Evolutionary conservation across 768 basidiomycete species (phyloP).

Genomic region (Pleurotus tuber-regium): DNA sequence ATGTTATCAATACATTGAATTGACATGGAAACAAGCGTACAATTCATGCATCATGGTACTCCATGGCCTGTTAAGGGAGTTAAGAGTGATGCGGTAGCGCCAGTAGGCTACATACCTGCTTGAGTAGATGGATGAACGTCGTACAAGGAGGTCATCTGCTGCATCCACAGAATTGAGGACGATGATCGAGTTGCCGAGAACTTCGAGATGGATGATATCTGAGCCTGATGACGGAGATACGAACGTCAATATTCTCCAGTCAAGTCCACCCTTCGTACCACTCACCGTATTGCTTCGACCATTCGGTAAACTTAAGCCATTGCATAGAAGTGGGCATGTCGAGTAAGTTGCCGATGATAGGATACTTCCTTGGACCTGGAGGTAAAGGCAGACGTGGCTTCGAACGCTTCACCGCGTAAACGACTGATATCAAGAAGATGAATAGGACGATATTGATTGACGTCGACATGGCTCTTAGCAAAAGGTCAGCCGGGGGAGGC

Average conservation of each 20-base stretch:
- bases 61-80: no score
- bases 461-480: no score
- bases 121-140: constrained; percentile 52
- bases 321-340: constrained; percentile 17
- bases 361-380: constrained; percentile 24
- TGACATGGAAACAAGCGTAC: background rate
- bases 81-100: no score
- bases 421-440: no score
- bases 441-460: no score
- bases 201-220: constrained; percentile 36
- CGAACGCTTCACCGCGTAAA: no score
- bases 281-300: constrained; percentile 9
- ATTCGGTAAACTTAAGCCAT: constrained; percentile 20
- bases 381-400: no score
- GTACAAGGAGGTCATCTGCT: constrained; percentile 48
- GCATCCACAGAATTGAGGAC: constrained; percentile 46
- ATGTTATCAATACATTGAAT: background rate
- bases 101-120: no score
- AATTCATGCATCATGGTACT: constrained; percentile 15
- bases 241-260: background rate
- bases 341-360: constrained; percentile 23
- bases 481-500: no score
- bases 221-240: constrained; percentile 26
- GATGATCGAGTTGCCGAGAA: constrained; percentile 46
- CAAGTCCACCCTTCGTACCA: background rate